These are phyloP conservation scores for Wallacemonas sp. DNA, from an alignment of 208 protist genomes.

Conservation along the genomic window DNA sequence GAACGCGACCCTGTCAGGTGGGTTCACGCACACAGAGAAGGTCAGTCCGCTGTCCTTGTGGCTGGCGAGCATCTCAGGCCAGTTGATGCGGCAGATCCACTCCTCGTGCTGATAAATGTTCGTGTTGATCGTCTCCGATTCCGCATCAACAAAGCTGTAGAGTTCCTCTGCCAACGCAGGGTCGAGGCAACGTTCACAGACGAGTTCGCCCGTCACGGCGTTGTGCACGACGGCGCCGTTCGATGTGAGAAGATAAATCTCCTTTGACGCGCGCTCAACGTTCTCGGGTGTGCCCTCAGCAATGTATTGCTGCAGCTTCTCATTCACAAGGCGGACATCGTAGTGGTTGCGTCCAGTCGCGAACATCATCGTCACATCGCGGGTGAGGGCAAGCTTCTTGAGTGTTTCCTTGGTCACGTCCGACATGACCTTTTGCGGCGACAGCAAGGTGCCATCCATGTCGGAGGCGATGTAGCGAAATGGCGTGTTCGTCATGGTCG, in stretches of 20 bases:
- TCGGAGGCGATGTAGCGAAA: constrained; percentile 52
- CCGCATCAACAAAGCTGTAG: constrained; percentile 19
- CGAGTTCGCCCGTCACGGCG: constrained; percentile 28
- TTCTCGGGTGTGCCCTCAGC: constrained; percentile 7
- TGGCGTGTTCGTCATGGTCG: neutral
- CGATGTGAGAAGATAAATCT: constrained; percentile 48
- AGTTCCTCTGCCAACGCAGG: constrained; percentile 34
- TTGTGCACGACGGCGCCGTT: constrained; percentile 64
- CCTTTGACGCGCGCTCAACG: neutral
- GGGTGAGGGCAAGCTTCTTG: constrained; percentile 30
- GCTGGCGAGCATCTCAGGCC: constrained; percentile 36
- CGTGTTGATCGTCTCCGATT: constrained; percentile 42
- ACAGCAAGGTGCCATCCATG: constrained; percentile 64
- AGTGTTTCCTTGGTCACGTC: constrained; percentile 49
- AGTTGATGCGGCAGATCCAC: constrained; percentile 56
- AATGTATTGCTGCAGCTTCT: constrained; percentile 41
- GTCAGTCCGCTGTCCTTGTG: constrained; percentile 39
- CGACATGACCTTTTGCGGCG: constrained; percentile 35
- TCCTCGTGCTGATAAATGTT: constrained; percentile 58
- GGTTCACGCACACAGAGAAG: constrained; percentile 20
- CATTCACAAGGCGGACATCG: constrained; percentile 38
- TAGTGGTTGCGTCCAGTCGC: constrained; percentile 52
- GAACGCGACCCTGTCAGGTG: neutral
- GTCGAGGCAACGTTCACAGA: constrained; percentile 27
- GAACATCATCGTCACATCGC: constrained; percentile 38